Conservation (phyloP, 176 grass and related monocot genomes). For the Calamus simplicifolius region DNA sequence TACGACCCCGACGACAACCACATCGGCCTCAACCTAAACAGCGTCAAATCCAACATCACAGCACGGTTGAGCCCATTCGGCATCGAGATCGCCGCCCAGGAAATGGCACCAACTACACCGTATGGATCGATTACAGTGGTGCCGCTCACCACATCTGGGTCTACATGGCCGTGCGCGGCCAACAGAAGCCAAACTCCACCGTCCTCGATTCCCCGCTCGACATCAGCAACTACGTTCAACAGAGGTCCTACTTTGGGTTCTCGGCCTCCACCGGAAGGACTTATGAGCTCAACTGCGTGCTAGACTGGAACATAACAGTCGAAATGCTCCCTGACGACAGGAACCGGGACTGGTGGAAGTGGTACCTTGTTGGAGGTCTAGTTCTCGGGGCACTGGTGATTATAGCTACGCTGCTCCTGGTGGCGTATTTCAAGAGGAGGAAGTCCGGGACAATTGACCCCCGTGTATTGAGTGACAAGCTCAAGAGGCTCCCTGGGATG, state of each 20-base stretch:
- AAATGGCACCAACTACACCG: slow-evolving; percentile 17
- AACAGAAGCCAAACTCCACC: not conserved
- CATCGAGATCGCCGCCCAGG: slow-evolving; percentile 48
- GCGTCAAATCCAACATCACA: slow-evolving; percentile 18
- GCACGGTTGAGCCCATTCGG: slow-evolving; percentile 29
- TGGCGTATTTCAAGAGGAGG: not conserved
- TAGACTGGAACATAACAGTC: slow-evolving; percentile 67
- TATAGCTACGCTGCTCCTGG: too few relatives aligned
- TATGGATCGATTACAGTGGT: slow-evolving; percentile 87
- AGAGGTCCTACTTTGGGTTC: slow-evolving; percentile 69
- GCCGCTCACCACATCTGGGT: slow-evolving; percentile 28
- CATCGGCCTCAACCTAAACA: slow-evolving; percentile 75
- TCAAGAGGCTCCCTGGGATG: slow-evolving; percentile 43
- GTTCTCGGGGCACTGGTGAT: too few relatives aligned
- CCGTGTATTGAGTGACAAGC: not conserved
- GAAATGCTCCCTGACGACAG: slow-evolving; percentile 18
- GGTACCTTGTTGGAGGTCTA: not conserved
- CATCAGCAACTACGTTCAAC: slow-evolving; percentile 27
- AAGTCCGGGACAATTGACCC: not conserved
- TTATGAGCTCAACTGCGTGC: slow-evolving; percentile 82
- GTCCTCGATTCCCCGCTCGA: slow-evolving; percentile 51
- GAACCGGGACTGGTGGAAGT: not conserved
- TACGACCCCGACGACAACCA: slow-evolving; percentile 83
- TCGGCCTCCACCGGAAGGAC: slow-evolving; percentile 53
- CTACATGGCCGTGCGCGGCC: slow-evolving; percentile 30